Evolutionary conservation across 208 protist species (phyloP).

Genomic region (Leishmania turanica): DNA sequence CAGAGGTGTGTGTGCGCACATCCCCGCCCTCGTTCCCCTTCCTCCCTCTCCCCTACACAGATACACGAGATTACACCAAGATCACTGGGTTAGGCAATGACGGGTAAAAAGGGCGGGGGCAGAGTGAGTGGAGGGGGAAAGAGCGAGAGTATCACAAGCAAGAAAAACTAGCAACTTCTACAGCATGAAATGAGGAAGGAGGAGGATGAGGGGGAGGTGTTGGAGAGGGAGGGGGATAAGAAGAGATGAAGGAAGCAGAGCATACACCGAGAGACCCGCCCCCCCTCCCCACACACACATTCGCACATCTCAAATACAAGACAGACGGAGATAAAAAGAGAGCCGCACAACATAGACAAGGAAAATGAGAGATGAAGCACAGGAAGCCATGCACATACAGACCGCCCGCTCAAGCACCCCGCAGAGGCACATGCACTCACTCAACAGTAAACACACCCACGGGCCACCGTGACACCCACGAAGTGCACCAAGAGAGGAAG

Average conservation of each 20-base stretch:
- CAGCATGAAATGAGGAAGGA: background rate
- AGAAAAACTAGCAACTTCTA: conserved; percentile 9
- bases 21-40: too few relatives aligned
- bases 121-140: background rate
- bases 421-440: background rate
- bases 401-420: background rate
- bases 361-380: background rate
- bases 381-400: background rate
- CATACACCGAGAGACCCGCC: background rate
- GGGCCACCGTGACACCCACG: background rate
- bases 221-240: background rate
- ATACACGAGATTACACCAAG: background rate
- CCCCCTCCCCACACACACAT: background rate
- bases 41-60: background rate
- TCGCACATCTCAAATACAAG: background rate
- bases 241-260: conserved; percentile 1
- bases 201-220: background rate
- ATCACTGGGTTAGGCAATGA: background rate
- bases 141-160: conserved; percentile 6
- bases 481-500: background rate
- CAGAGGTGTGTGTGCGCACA: background rate
- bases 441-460: background rate
- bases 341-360: background rate
- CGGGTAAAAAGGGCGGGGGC: background rate
- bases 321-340: background rate